Base-by-base conservation (phyloP, 2,329 filamentous ascomycete species). In the Stromatinia cepivora region DNA sequence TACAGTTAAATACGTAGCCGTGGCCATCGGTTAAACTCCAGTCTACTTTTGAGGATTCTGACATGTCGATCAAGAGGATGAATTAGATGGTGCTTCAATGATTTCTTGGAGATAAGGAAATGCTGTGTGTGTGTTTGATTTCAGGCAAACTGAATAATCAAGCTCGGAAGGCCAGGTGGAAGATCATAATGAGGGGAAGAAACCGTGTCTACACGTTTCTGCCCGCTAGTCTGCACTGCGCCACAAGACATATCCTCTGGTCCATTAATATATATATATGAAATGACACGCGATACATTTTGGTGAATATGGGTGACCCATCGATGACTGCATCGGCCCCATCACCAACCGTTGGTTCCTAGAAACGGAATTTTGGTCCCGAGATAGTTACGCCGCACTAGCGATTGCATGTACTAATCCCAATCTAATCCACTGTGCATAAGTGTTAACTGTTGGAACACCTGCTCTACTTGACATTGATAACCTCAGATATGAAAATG, bases 1-100 rank as follows among this genome's bases (percentile, higher is more conserved):
- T 39, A 20, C 34, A 28, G 3, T 57, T 20, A 4, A 66, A 34
- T 0, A 66, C 53, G 22, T 66, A 66, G 52, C 64, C 64, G 1
- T 66, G 39, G 0, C 53, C 64, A 6, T 56, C 42, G 7, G 64
- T 22, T 6, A 66, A 34, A 50, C 64, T 66, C 64, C 64, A 66
- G 42, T 66, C 64, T 5, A 56, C 28, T 4, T 34, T 56, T 15
- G 52, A 13, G 2, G 39, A 17, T n/a, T 42, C 42, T 34, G 50
- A 5, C 52, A 57, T 66, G 39, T 8, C 25, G 20, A 66, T 54
- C 10, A 9, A 9, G 17, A 11, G 6, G 15, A 31, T 56, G 7
- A 13, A 7, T 28, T 4, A 13, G 17, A 31, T 22, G 25, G 10
- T 42, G 10, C 8, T 31, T 52, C 13, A 17, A 17, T 10, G 3